Conservation (phyloP, 306 rosid species). For the Pterocarpus santalinus region DNA sequence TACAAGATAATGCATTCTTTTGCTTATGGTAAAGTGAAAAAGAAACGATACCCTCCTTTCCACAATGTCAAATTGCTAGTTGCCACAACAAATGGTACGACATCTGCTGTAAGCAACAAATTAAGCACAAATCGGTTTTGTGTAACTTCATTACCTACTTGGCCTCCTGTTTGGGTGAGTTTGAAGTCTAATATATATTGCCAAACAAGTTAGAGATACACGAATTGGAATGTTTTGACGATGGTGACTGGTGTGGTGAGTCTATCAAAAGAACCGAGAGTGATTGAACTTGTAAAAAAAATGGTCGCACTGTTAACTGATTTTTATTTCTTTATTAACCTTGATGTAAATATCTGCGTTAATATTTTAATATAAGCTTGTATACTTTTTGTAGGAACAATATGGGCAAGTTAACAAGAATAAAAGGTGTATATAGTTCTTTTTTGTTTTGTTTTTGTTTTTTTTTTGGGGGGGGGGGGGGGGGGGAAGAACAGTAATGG, state of each 20-base stretch:
- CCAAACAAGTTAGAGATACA: too few relatives aligned
- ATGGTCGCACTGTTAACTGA: too few relatives aligned
- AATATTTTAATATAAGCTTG: too few relatives aligned
- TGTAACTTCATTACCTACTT: conserved; percentile 20
- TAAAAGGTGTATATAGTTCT: too few relatives aligned
- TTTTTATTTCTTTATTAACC: too few relatives aligned
- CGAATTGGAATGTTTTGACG: not conserved
- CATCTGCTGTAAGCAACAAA: not conserved
- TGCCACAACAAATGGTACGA: not conserved
- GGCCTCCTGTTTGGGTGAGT: not conserved
- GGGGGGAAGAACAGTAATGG: too few relatives aligned
- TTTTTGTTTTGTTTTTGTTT: too few relatives aligned
- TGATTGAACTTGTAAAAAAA: not conserved
- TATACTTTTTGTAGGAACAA: too few relatives aligned
- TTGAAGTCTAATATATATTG: not conserved
- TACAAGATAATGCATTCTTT: not conserved
- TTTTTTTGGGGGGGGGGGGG: too few relatives aligned
- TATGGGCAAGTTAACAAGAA: too few relatives aligned
- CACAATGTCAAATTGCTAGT: not conserved
- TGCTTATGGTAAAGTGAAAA: not conserved
- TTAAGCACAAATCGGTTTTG: not conserved
- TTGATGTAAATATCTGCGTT: too few relatives aligned
- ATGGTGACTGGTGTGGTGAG: not conserved
- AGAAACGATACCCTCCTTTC: not conserved
- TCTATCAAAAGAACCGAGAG: not conserved